Evolutionary conservation across 75 land plant species (phyloP).

Genomic region (Adiantum capillusveneris): DNA sequence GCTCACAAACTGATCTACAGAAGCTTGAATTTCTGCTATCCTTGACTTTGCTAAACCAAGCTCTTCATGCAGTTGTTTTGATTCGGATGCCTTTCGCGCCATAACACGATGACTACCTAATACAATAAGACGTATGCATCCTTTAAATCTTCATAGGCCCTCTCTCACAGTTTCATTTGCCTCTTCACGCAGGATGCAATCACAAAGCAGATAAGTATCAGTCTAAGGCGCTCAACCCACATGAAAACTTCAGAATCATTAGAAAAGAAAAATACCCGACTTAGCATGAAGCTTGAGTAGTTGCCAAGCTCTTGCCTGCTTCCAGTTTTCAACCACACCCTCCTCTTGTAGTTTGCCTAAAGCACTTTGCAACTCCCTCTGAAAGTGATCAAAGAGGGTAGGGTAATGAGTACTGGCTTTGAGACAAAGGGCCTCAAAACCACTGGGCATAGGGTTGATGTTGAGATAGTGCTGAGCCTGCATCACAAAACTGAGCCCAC

Average conservation of each 20-base stretch:
- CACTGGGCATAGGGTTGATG: slow-evolving; percentile 62
- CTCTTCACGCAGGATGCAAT: not conserved
- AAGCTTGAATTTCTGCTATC: slow-evolving; percentile 41
- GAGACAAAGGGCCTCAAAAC: slow-evolving; percentile 55
- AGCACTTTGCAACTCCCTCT: slow-evolving; percentile 54
- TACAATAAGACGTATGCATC: not conserved
- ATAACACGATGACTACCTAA: slow-evolving; percentile 51
- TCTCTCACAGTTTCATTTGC: too few relatives aligned
- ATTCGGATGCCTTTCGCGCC: slow-evolving; percentile 31
- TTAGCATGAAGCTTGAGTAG: slow-evolving; percentile 59
- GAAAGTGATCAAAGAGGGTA: slow-evolving; percentile 76
- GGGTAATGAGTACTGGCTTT: slow-evolving; percentile 81
- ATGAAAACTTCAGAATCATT: not conserved
- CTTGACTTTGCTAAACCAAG: slow-evolving; percentile 50
- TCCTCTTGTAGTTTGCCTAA: slow-evolving; percentile 38
- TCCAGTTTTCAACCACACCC: slow-evolving; percentile 46
- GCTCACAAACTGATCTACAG: slow-evolving; percentile 58
- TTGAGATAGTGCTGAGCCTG: slow-evolving; percentile 65
- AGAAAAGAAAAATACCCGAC: slow-evolving; percentile 40
- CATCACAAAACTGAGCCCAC: slow-evolving; percentile 46
- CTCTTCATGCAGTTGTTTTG: slow-evolving; percentile 41
- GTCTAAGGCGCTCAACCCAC: too few relatives aligned
- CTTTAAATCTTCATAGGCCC: too few relatives aligned
- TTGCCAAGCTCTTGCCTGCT: slow-evolving; percentile 62
- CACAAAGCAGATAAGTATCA: not conserved